Conservation (phyloP, 2,329 filamentous ascomycete genomes). For the Hymenotorrendiella dingleyae region DNA sequence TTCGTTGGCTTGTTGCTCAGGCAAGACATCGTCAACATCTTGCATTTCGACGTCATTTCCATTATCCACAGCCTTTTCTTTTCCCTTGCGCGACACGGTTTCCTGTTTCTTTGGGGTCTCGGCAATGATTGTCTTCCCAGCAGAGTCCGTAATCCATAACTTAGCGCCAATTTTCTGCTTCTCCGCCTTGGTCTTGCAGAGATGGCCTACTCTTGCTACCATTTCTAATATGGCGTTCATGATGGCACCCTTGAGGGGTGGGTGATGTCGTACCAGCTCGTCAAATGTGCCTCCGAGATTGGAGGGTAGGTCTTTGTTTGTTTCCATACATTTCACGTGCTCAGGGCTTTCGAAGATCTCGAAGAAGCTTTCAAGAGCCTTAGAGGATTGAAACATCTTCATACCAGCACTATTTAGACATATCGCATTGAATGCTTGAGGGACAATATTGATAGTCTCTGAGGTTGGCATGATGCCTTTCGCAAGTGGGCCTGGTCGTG, state of each 20-base stretch:
- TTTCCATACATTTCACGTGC: conserved; percentile 79
- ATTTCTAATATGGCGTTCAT: conserved; percentile 83
- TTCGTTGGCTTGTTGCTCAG: not conserved
- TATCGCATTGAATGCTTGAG: conserved; percentile 85
- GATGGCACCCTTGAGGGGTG: conserved; percentile 71
- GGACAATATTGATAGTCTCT: conserved; percentile 83
- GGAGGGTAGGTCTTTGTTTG: conserved; percentile 65
- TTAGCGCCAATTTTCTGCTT: conserved; percentile 71
- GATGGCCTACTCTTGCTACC: conserved; percentile 71
- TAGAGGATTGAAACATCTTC: conserved; percentile 77
- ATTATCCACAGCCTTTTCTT: conserved; percentile 33
- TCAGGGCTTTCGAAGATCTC: conserved; percentile 93
- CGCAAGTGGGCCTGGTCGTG: conserved; percentile 45
- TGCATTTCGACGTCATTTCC: conserved; percentile 64
- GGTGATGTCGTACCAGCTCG: conserved; percentile 90
- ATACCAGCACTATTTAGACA: conserved; percentile 85
- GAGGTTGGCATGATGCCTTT: conserved; percentile 76
- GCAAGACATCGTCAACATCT: conserved; percentile 38
- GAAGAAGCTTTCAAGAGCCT: conserved; percentile 79
- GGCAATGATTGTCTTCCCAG: conserved; percentile 54
- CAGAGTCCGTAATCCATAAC: conserved; percentile 57
- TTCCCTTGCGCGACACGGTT: conserved; percentile 32
- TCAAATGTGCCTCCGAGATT: conserved; percentile 82
- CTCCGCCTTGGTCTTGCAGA: conserved; percentile 66
- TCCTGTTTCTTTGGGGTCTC: conserved; percentile 34